Conservation (phyloP, 2,329 filamentous ascomycete species). For the Coniochaeta prunicola region DNA sequence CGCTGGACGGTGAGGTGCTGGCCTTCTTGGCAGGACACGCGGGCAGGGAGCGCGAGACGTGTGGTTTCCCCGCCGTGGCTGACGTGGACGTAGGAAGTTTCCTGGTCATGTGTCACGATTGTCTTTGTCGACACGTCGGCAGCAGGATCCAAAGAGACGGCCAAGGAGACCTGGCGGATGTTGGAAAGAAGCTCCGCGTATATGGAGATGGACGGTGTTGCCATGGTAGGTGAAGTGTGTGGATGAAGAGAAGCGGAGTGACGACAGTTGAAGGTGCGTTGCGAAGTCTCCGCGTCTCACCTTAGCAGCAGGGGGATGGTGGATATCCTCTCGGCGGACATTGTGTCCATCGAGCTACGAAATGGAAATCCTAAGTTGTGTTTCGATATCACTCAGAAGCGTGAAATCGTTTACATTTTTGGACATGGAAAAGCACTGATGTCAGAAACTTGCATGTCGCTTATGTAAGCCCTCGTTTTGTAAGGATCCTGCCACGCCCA, state of each 20-base stretch:
- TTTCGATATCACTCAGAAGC: not conserved
- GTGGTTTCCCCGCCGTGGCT: constrained; percentile 32
- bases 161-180: constrained; percentile 56
- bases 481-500: not conserved
- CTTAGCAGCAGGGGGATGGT: not conserved
- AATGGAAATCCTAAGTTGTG: not conserved
- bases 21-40: constrained; percentile 8
- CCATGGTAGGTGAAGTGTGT: not conserved
- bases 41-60: constrained; percentile 26
- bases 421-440: not conserved
- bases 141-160: constrained; percentile 39
- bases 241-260: not conserved
- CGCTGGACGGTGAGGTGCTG: not conserved
- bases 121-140: constrained; percentile 34
- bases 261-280: not conserved
- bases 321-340: not conserved
- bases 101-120: constrained; percentile 36
- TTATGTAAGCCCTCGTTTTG: not conserved
- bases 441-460: not conserved
- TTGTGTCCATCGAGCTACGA: not conserved
- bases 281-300: not conserved
- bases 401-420: not conserved
- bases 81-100: constrained; percentile 31
- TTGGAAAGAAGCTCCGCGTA: constrained; percentile 61
- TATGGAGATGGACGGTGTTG: constrained; percentile 24